Base-by-base conservation (phyloP, 1,284 basidiomycete species). In the Takashimella koratensis region DNA sequence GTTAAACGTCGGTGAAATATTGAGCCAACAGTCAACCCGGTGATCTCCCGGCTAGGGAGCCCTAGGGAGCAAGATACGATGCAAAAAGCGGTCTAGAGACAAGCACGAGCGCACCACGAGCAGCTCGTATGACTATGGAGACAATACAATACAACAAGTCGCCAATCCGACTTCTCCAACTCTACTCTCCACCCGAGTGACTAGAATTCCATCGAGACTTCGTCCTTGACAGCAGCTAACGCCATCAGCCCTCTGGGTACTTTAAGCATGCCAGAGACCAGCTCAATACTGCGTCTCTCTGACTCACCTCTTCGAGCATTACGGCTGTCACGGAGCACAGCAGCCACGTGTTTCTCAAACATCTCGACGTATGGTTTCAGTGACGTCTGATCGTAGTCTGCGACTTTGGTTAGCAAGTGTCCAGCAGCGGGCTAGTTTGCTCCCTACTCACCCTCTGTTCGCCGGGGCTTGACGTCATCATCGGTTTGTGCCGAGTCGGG, bases 341-440 rank as follows among this genome's bases (percentile, higher is more conserved):
- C 76, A 13, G 74, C 62, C 19, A 78, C 76, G 57, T 97, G 89
- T 65, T 80, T 81, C 58, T 98, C 90, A 58, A 98, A 78, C 79
- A 96, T 83, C 47, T 94, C 88, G 36, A 98, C 86, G 67, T 93
- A 98, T 3, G 88, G 88, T 66, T 85, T 88, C 58, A 98, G 76
- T 26, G 78, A 78, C 24, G 81, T 83, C 42, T 77, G 71, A 27
- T 79, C 76, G 76, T 79, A 82, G 26, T 76, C 76, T 70, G 63
- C 30, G 2, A 4, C 49, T 51, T n/a, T n/a, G 36, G 39, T 55
- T 40, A 30, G 81, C 84, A 84, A 86, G 63, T n/a, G n/a, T n/a
- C n/a, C n/a, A n/a, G n/a, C n/a, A n/a, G n/a, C n/a, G n/a, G n/a
- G n/a, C n/a, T n/a, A 85, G 85, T 82, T 56, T 20, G 23, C 27